Conservation (phyloP, 495 filamentous ascomycete genomes). For the Ascobolus immersus region DNA sequence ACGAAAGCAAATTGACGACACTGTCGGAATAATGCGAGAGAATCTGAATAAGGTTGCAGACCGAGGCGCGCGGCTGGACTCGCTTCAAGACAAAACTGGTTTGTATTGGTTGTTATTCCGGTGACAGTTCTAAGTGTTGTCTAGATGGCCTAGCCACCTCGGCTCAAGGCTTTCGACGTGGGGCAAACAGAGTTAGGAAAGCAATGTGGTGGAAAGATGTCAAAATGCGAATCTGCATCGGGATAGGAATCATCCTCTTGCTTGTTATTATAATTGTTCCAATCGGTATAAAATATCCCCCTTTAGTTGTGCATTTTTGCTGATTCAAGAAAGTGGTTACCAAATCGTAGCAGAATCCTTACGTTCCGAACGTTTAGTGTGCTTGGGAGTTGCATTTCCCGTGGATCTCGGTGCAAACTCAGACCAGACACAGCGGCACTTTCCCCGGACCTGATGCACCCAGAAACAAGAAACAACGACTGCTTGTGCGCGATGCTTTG, state of each 20-base stretch:
- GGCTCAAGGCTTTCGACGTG: conserved; percentile 79
- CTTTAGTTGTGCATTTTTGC: not conserved
- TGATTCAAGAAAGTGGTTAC: not conserved
- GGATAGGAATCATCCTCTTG: conserved; percentile 63
- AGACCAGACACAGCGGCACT: no score
- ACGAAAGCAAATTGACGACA: conserved; percentile 80
- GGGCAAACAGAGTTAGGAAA: conserved; percentile 86
- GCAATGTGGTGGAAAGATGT: conserved; percentile 94
- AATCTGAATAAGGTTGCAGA: conserved; percentile 84
- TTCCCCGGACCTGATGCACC: no score
- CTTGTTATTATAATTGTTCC: conserved; percentile 82
- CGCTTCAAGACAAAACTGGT: conserved; percentile 72
- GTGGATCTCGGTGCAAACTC: no score
- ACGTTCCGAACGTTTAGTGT: no score
- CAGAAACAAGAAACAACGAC: no score
- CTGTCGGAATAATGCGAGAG: conserved; percentile 73
- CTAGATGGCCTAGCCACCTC: conserved; percentile 61
- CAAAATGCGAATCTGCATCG: conserved; percentile 97
- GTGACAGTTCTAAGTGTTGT: conserved; percentile 4
- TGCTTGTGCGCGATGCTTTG: no score
- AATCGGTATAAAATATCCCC: conserved; percentile 33
- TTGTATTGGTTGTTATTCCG: conserved; percentile 2
- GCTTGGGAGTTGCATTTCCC: no score
- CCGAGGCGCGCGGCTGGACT: conserved; percentile 72
- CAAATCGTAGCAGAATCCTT: no score